Conservation (phyloP, 1,284 basidiomycete genomes). For the Baeospora myosura region DNA sequence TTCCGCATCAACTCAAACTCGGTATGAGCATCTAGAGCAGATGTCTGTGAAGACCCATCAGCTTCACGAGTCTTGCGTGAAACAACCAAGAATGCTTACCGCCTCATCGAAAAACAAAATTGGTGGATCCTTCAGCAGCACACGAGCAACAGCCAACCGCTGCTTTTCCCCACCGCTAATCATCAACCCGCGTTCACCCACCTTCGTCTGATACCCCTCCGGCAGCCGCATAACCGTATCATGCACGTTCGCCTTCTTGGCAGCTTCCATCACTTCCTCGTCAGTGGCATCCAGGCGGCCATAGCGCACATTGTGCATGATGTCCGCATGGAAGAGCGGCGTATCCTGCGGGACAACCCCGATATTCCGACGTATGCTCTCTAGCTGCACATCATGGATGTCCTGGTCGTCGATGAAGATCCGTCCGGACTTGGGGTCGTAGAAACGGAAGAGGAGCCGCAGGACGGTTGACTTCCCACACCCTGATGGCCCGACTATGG, state of each 20-base stretch:
- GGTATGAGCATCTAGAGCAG: conserved; percentile 89
- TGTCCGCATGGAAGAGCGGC: conserved; percentile 91
- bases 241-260: conserved; percentile 84
- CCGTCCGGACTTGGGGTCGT: conserved; percentile 73
- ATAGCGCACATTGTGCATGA: conserved; percentile 93
- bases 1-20: conserved; percentile 95
- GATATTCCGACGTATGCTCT: conserved; percentile 68
- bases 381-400: conserved; percentile 67
- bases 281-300: conserved; percentile 86
- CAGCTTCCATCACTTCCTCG: conserved; percentile 80
- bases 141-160: conserved; percentile 86
- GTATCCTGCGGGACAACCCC: conserved; percentile 99
- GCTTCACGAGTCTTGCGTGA: conserved; percentile 1
- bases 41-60: conserved; percentile 51
- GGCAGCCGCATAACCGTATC: conserved; percentile 75
- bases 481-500: conserved; percentile 93
- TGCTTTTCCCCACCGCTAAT: conserved; percentile 98
- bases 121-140: conserved; percentile 88
- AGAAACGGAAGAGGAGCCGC: conserved; percentile 91
- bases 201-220: conserved; percentile 83
- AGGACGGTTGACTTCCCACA: conserved; percentile 98
- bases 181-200: conserved; percentile 96
- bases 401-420: conserved; percentile 88
- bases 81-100: conserved; percentile 38
- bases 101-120: conserved; percentile 99